Evolutionary conservation across 2,329 filamentous ascomycete species (phyloP), one percentile per base, ranked within the genome.

Genomic region (Diaporthe longicolla): DNA sequence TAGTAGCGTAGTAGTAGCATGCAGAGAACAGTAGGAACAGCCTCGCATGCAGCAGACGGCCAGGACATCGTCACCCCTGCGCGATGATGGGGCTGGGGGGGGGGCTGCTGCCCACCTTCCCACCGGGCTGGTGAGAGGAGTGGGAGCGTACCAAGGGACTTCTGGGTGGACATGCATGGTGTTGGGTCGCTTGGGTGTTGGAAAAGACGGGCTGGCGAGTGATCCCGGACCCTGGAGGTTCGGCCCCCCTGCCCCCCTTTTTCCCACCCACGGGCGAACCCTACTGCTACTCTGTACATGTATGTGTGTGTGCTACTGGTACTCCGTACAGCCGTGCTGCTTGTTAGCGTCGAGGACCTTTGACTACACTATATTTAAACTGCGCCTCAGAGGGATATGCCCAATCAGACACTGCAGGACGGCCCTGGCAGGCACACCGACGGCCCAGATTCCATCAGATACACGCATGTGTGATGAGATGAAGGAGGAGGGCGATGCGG

Each of bases 21-120:
- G 43, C 43, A 45, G 19, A 40, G 37, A 40, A 15, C 35, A 37
- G 43, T 45, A 45, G 43, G 24, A n/a, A 48, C 63, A 66, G 63
- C 32, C 48, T 73, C 63, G 61, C 61, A 58, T 58, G 40, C 54
- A 40, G 45, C 50, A 10, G 37, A 37, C 52, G 55, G 43, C 40
- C 32, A 58, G 52, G 37, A 63, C 69, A 71, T 71, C 58, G 57
- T 71, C 57, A 40, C 57, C 69, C 69, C 69, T 71, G 69, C 69
- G 32, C 58, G 24, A 21, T 9, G 58, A 59, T 59, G 35, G 52
- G 17, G 35, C n/a, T n/a, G 35, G 55, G 45, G 17, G 59, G 50
- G 68, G 57, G 24, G 59, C 17, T 17, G 37, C 15, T 48, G 29
- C 40, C 24, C 40, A 48, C 59, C 43, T 32, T 65, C 59, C 40